Evolutionary conservation across 176 grass and related monocot genomes (phyloP), one percentile per base, ranked within the genome.

Genomic region (Oryza meyeriana): DNA sequence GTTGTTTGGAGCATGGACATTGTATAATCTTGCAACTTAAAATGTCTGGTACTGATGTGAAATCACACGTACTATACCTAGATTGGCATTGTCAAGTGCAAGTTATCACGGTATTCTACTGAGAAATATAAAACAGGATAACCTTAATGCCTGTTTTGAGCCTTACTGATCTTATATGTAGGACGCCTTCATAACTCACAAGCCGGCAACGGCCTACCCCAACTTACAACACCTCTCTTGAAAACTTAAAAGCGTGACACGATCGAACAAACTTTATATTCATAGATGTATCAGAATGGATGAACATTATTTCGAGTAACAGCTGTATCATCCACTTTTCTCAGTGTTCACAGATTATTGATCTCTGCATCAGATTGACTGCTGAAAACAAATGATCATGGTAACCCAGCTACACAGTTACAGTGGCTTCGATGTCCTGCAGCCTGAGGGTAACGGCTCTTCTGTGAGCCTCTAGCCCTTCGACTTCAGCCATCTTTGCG

Each of bases 401-500:
- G 13, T 18, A 64, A 66, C 29, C 50, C 1, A 35, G 5, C 71
- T 87, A 94, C 41, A 91, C 95, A 9, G 88, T 77, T 25, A 91
- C 39, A 13, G 76, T 76, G 75, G 88, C 83, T 78, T 95, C 90
- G 6, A 83, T 82, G 8, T 95, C 92, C 86, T 91, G 90, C 13
- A 98, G 76, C 41, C 95, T 87, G 10, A 98, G 93, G 41, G 90
- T 98, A 61, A 98, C 95, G 30, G 95, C 95, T 87, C 95, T 87
- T 77, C 86, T 98, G 83, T 98, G 96, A 4, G 96, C 96, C 72
- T 99, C 96, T 0, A 99, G 75, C 62, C 96, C 93, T 86, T 95
- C 96, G 9, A 99, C 91, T 83, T 99, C 91, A 0, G 96, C 92
- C 96, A 98, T 98, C 72, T 89, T 95, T 0, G 91, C 96, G 0